Evolutionary conservation across 2,329 filamentous ascomycete genomes (phyloP).

Genomic region (Cercospora sp.): DNA sequence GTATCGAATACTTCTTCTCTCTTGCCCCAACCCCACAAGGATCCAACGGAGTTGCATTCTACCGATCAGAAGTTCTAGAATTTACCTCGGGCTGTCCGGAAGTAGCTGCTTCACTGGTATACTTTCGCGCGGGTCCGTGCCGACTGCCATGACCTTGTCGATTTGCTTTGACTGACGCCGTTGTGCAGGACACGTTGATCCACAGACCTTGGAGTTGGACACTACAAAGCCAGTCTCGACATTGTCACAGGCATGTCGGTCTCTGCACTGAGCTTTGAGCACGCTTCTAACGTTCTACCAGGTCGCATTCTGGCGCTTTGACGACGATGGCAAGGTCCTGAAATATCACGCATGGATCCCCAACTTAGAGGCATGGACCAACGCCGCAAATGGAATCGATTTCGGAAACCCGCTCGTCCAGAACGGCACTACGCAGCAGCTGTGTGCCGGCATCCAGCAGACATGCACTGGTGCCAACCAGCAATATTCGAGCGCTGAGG

Average conservation of each 20-base stretch:
- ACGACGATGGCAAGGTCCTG: constrained; percentile 46
- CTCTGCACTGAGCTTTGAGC: background rate
- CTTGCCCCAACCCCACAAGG: constrained; percentile 40
- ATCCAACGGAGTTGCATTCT: constrained; percentile 29
- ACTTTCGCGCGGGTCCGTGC: constrained; percentile 20
- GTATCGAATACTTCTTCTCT: constrained; percentile 50
- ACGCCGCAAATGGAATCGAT: constrained; percentile 30
- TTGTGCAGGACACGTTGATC: constrained; percentile 8
- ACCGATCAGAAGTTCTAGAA: constrained; percentile 31
- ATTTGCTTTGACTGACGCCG: background rate
- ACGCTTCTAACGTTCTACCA: background rate
- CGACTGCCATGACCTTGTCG: background rate
- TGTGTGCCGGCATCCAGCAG: constrained; percentile 41
- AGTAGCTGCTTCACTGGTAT: constrained; percentile 29
- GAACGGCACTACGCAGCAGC: constrained; percentile 33
- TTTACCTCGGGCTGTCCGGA: constrained; percentile 29
- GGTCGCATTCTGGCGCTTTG: constrained; percentile 52
- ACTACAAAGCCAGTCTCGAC: constrained; percentile 14
- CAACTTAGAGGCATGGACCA: constrained; percentile 44
- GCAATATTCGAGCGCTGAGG: constrained; percentile 38
- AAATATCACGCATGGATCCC: constrained; percentile 51
- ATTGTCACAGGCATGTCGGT: constrained; percentile 21
- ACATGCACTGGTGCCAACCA: constrained; percentile 42
- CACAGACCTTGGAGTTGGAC: constrained; percentile 19
- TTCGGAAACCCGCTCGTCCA: constrained; percentile 35